These are phyloP conservation scores for Phialocephala subalpina DNA, from an alignment of 2,329 filamentous ascomycete species.

Conservation along the genomic window DNA sequence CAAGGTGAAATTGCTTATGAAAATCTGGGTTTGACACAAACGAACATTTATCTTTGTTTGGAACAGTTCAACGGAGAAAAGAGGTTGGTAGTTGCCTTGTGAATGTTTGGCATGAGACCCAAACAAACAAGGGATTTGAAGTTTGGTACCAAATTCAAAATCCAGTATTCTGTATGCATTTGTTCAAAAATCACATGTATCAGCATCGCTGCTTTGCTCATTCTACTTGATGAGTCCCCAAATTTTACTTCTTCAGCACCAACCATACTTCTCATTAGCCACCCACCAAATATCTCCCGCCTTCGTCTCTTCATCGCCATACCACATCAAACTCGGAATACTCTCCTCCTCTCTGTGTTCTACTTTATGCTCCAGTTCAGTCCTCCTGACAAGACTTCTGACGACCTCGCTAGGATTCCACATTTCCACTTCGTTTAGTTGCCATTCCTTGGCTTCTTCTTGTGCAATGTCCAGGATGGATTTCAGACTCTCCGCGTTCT, in stretches of 20 bases:
- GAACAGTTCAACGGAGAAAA: too few species aligned
- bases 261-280: conserved; percentile 79
- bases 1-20: too few species aligned
- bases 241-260: conserved; percentile 62
- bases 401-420: conserved; percentile 80
- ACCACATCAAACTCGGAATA: conserved; percentile 78
- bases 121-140: too few species aligned
- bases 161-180: too few species aligned
- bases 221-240: background rate
- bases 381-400: conserved; percentile 53
- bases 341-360: conserved; percentile 69
- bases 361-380: conserved; percentile 56
- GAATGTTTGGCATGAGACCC: too few species aligned
- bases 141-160: too few species aligned
- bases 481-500: conserved; percentile 61
- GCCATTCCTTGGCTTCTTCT: conserved; percentile 75
- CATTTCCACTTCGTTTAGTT: conserved; percentile 73
- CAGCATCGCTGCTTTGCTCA: too few species aligned
- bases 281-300: conserved; percentile 72
- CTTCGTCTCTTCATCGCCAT: conserved; percentile 58
- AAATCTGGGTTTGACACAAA: too few species aligned
- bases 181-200: too few species aligned
- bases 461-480: conserved; percentile 73
- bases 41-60: too few species aligned
- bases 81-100: too few species aligned